Evolutionary conservation across 2,329 filamentous ascomycete species (phyloP).

Genomic region (Tothia fuscella): DNA sequence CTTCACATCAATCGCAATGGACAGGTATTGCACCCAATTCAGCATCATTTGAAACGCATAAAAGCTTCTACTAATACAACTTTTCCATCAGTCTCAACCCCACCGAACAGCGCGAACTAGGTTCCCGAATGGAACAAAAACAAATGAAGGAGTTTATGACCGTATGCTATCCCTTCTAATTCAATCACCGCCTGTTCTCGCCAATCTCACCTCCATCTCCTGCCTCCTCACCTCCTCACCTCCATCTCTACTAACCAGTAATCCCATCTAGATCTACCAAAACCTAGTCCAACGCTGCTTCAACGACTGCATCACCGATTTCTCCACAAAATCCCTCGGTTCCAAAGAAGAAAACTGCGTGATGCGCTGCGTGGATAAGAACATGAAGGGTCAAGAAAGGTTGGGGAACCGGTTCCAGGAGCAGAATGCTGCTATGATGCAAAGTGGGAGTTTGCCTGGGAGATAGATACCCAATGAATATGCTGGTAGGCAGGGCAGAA

Average conservation of each 20-base stretch:
- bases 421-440: conserved; percentile 57
- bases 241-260: conserved; percentile 12
- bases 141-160: conserved; percentile 99
- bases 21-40: conserved; percentile 15
- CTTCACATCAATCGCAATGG: conserved; percentile 19
- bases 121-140: conserved; percentile 89
- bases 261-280: conserved; percentile 48
- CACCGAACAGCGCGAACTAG: conserved; percentile 82
- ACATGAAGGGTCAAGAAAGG: conserved; percentile 81
- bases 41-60: too few species aligned
- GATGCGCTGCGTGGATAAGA: conserved; percentile 90
- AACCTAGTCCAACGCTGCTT: conserved; percentile 83
- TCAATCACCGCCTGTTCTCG: not conserved
- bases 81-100: conserved; percentile 48
- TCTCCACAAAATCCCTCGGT: conserved; percentile 90
- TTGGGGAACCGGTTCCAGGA: conserved; percentile 83
- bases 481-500: too few species aligned
- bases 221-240: conserved; percentile 5
- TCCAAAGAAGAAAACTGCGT: conserved; percentile 84
- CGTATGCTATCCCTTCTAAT: conserved; percentile 43
- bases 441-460: conserved; percentile 41
- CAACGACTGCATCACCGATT: conserved; percentile 93
- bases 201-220: conserved; percentile 8
- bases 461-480: too few species aligned
- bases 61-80: conserved; percentile 8